Evolutionary conservation across 2,329 filamentous ascomycete genomes (phyloP).

Genomic region (Falciphora oryzae): DNA sequence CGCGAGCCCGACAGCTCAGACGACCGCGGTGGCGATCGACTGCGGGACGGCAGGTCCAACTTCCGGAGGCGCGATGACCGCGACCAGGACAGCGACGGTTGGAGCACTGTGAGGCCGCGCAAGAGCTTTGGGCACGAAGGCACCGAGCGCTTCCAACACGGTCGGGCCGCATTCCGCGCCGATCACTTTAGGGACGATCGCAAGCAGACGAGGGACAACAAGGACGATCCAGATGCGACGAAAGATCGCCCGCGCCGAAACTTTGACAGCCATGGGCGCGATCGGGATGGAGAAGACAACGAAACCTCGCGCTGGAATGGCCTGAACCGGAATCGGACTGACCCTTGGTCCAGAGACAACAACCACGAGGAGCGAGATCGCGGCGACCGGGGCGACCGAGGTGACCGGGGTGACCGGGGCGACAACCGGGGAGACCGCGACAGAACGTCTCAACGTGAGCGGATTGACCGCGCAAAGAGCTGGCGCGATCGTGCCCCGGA

Average conservation of each 20-base stretch:
- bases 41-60: conserved; percentile 40
- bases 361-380: conserved; percentile 8
- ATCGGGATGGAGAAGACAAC: conserved; percentile 45
- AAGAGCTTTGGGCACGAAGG: conserved; percentile 70
- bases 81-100: conserved; percentile 63
- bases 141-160: conserved; percentile 65
- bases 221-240: conserved; percentile 31
- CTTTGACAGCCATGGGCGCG: conserved; percentile 28
- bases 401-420: conserved; percentile 36
- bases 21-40: conserved; percentile 40
- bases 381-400: conserved; percentile 5
- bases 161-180: conserved; percentile 31
- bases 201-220: conserved; percentile 37
- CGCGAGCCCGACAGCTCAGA: conserved; percentile 40
- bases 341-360: conserved; percentile 57
- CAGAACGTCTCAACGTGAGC: conserved; percentile 39
- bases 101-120: conserved; percentile 68
- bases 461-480: conserved; percentile 53
- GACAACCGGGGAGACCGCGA: conserved; percentile 27
- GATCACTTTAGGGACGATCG: conserved; percentile 39
- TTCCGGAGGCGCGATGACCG: conserved; percentile 48
- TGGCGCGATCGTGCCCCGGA: conserved; percentile 51
- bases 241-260: conserved; percentile 28
- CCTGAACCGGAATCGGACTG: conserved; percentile 58
- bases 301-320: conserved; percentile 59